phyloP scores from a whole-genome alignment of 495 filamentous ascomycete genomes.

The Thozetella sp. region DNA sequence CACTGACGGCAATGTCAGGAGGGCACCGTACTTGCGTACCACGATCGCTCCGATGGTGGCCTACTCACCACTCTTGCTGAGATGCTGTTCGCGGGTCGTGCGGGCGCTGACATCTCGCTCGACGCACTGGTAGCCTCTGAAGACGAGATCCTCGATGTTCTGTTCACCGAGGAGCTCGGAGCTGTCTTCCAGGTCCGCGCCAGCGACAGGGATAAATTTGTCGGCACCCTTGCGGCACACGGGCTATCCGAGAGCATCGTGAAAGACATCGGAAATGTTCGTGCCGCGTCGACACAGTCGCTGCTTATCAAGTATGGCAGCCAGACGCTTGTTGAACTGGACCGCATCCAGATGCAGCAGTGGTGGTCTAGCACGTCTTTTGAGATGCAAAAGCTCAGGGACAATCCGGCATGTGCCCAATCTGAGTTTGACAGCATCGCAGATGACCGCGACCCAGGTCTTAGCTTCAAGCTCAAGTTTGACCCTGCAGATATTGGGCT shows the following conservation, averaged over 20 bases:
- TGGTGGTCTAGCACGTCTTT: conserved; percentile 87
- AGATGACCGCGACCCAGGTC: conserved; percentile 77
- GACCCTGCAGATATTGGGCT: conserved; percentile 76
- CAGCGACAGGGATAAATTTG: conserved; percentile 81
- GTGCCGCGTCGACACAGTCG: conserved; percentile 68
- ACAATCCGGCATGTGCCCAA: conserved; percentile 87
- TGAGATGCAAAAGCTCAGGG: conserved; percentile 87
- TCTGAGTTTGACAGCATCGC: conserved; percentile 77
- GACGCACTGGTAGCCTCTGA: conserved; percentile 64
- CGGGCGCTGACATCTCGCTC: conserved; percentile 83
- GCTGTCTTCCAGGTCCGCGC: conserved; percentile 96
- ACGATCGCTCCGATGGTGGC: conserved; percentile 93
- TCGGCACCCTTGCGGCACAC: conserved; percentile 86
- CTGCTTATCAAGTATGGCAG: conserved; percentile 71
- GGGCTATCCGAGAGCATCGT: conserved; percentile 81
- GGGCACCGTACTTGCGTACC: conserved; percentile 94
- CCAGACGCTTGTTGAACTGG: conserved; percentile 63
- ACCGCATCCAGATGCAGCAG: conserved; percentile 80
- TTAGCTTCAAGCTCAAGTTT: conserved; percentile 84
- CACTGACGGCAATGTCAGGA: conserved; percentile 47
- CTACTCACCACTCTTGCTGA: conserved; percentile 89
- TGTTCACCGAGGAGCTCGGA: conserved; percentile 98
- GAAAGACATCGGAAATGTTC: conserved; percentile 76
- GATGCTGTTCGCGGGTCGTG: conserved; percentile 98
- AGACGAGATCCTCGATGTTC: conserved; percentile 66